Conservation (phyloP, 1,284 basidiomycete genomes). For the Puccinia novopanici region DNA sequence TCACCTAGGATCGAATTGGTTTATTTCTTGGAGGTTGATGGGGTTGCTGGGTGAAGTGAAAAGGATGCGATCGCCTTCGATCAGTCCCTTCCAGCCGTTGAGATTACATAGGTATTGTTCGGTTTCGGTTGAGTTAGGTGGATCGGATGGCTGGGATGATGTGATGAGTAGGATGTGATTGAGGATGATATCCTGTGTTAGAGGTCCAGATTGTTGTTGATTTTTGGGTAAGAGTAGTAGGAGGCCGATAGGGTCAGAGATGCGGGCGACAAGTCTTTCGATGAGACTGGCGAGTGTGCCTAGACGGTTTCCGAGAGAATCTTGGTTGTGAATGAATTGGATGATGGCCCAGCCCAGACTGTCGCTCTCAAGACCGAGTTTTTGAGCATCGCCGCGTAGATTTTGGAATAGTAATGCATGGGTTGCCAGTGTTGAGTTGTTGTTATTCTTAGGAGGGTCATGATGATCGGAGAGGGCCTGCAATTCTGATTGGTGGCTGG, state of each 20-base stretch:
- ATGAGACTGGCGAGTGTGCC: not conserved
- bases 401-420: constrained; percentile 47
- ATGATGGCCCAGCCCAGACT: constrained; percentile 40
- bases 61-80: constrained; percentile 42
- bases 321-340: constrained; percentile 8
- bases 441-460: no score
- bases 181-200: constrained; percentile 7
- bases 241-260: not conserved
- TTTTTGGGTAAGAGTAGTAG: constrained; percentile 33
- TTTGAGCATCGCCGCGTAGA: constrained; percentile 29
- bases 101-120: constrained; percentile 18
- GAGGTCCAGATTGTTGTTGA: not conserved
- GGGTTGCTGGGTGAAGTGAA: constrained; percentile 15
- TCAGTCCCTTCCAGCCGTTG: constrained; percentile 37
- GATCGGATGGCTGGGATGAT: not conserved
- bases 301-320: not conserved
- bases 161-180: constrained; percentile 31
- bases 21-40: not conserved
- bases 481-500: not conserved
- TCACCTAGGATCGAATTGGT: not conserved
- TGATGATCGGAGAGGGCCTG: no score
- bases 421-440: constrained; percentile 20
- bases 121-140: not conserved
- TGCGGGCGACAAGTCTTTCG: not conserved
- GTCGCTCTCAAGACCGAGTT: constrained; percentile 28